Base-by-base conservation (phyloP, 2,329 filamentous ascomycete species). In the Cercospora sp. region DNA sequence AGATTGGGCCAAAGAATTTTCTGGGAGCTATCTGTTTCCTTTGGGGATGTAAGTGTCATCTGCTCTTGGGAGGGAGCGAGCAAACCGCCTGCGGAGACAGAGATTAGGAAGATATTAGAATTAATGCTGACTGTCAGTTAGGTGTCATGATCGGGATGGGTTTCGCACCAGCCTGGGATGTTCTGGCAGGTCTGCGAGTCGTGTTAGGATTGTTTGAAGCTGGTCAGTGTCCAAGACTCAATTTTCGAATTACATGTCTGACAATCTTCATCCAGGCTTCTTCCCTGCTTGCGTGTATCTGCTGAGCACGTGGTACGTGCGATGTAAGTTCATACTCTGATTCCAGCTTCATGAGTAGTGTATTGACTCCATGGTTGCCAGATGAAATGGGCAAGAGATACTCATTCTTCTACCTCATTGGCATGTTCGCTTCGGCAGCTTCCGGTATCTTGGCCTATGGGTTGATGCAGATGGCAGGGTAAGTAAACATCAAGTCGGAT, bases 151-250 rank as follows among this genome's bases (percentile, higher is more conserved):
- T 90, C 28, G 72, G 87, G 2, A 89, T 90, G 84, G 88, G 87
- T 3, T 90, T 90, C 64, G 82, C 83, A 53, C 76, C 83, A 20
- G 79, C 80, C 16, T 89, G 84, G 79, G 69, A 75, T 2, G 76
- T 83, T 36, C 76, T 90, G 53, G 80, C 85, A 0, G 87, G 80
- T 0, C 76, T 88, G 45, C 81, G 89, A 64, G 80, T 87, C 0
- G 63, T 91, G 4, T 81, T 90, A 7, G 89, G 89, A 61, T 66
- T 88, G 1, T 82, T 91, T 28, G 89, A 91, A 55, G 70, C 86
- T n/a, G 87, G 90, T 0, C 10, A 16, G 48, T 53, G 16, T 16
- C 3, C 23, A 3, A n/a, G 5, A n/a, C 7, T 53, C 10, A 28
- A 3, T 5, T 3, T 53, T n/a, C 48, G 12, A 23, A 5, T n/a